Base-by-base conservation (phyloP, 129 eudicot genomes). In the Flaveria ramosissima region DNA sequence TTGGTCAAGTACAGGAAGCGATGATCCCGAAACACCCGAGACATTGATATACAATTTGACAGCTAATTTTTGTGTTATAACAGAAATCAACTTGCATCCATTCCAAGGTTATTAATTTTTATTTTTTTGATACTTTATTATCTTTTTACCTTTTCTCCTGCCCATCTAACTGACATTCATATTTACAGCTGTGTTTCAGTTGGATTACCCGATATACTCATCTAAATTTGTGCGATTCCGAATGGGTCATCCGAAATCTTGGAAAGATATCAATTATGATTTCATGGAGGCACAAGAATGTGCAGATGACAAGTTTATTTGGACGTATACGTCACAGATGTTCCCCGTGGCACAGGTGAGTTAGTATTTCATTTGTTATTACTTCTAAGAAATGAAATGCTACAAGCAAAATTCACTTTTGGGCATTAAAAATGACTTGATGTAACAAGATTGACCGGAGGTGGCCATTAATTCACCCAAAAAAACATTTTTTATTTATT, bases 1-100 rank as follows among this genome's bases (percentile, higher is more conserved):
- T 79, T 94, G 99, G 97, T 94, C 99, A 42, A 94, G 99, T 77
- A 84, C 81, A 79, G 99, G 99, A 63, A 86, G 89, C n/a, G 78
- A 73, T 8, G 68, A 94, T 80, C 92, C 97, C 1, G 82, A 80
- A 14, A 89, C 82, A 59, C 90, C 99, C 0, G 99, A 94, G 86
- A 89, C 79, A 0, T 76, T 94, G 21, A 82, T 86, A 14, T 94
- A 91, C 73, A 85, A 80, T 52, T 72, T 94, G 47, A 83, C 60
- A 23, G 77, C 85, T 48, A 77, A 82, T 41, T n/a, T 94, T 19
- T 91, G 89, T 72, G 70, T 85, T 69, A 68, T 94, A 61, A 84
- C 90, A 12, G 97, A 89, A 77, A 77, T 94, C 21, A 71, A 81
- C 78, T 88, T 53, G 86, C 83, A 76, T 45, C 96, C 97, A 20